Base-by-base conservation (phyloP, 331 rosid species). In the Malus hybrid region DNA sequence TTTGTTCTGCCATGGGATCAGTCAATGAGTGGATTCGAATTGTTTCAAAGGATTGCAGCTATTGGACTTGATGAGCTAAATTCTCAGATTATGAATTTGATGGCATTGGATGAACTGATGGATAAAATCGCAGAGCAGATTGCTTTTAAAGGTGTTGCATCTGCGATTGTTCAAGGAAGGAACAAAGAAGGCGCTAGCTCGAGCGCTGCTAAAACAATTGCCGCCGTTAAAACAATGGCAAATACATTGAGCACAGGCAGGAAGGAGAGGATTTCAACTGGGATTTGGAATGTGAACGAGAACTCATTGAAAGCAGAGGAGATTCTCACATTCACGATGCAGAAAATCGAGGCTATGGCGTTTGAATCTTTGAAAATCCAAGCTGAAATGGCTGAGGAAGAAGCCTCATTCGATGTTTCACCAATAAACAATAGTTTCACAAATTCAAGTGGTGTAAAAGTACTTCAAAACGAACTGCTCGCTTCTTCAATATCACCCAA, bases 111-210 rank as follows among this genome's bases (percentile, higher is more conserved):
- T 68, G 97, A 95, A 50, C 82, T 95, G 61, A 83, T 85, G 29
- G 98, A 92, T 9, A 95, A 95, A 88, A 95, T 96, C 5, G 96
- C 99, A 10, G 99, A 95, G 83, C 96, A 95, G 80, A 76, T 91
- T 75, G 99, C 99, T 77, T 95, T 95, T 33, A 94, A 90, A 87
- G 99, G 99, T 84, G 89, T 92, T 62, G 98, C 98, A 28, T 85
- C 93, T 7, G 89, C 93, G 22, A 88, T 95, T 76, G 86, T 95
- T 80, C 91, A 95, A 69, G 99, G 98, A 36, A 84, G 99, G 79
- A 92, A 81, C 90, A 93, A 83, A 80, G 99, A 95, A 84, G 97
- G 96, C 20, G 97, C 98, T 1, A 92, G 89, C 83, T 92, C 99
- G 0, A 92, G 90, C 11, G 98, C 97, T 6, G 97, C 93, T 3